phyloP scores from a whole-genome alignment of 2,329 filamentous ascomycete genomes.

The Pyricularia sp. region DNA sequence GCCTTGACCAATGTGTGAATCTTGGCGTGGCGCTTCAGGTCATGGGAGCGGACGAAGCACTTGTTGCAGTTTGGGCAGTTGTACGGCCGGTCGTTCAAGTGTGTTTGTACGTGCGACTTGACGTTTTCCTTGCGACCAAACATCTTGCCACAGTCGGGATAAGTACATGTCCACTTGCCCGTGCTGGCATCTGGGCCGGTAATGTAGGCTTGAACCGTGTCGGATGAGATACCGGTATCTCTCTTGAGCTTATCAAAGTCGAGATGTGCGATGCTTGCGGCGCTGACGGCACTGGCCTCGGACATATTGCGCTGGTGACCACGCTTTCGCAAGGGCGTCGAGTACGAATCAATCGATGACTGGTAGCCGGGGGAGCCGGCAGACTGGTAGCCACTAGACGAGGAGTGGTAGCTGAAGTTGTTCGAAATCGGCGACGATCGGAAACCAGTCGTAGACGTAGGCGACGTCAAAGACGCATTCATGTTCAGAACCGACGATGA shows the following conservation, averaged over 20 bases:
- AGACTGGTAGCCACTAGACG: neutral
- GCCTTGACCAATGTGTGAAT: slow-evolving; percentile 95
- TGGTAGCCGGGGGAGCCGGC: neutral
- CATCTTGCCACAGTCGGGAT: slow-evolving; percentile 63
- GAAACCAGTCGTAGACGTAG: neutral
- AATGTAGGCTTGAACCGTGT: slow-evolving; percentile 70
- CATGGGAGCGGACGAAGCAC: slow-evolving; percentile 93
- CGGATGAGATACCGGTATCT: slow-evolving; percentile 74
- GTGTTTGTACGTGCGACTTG: slow-evolving; percentile 95
- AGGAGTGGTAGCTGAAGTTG: neutral
- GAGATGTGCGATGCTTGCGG: slow-evolving; percentile 46
- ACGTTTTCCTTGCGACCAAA: slow-evolving; percentile 99
- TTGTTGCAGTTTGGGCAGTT: slow-evolving; percentile 88
- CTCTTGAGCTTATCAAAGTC: slow-evolving; percentile 53
- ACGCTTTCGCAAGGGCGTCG: neutral
- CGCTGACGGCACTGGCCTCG: slow-evolving; percentile 42
- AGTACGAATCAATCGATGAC: neutral
- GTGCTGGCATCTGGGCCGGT: slow-evolving; percentile 58
- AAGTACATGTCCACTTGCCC: slow-evolving; percentile 69
- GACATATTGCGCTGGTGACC: slow-evolving; percentile 19
- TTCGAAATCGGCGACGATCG: neutral
- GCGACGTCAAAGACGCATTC: neutral
- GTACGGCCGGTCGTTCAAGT: slow-evolving; percentile 91
- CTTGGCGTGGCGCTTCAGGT: slow-evolving; percentile 92
- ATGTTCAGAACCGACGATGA: neutral